Conservation (phyloP, 176 grass and related monocot genomes). For the Alopecurus myosuroides region DNA sequence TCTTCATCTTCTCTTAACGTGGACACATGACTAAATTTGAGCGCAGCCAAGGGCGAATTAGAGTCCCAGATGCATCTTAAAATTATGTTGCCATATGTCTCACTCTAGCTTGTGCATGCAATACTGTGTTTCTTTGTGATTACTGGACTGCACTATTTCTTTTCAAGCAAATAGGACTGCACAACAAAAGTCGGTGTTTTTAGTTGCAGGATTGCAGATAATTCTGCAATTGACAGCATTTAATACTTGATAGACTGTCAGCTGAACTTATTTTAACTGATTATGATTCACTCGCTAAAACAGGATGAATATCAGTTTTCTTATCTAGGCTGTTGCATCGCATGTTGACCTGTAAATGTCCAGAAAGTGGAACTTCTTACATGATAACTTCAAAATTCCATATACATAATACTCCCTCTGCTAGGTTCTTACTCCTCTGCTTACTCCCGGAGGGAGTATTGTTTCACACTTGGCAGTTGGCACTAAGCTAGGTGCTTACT, state of each 20-base stretch:
- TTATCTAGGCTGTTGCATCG: not conserved
- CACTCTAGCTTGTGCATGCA: not conserved
- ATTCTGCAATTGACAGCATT: not conserved
- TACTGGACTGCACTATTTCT: not conserved
- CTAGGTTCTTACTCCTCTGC: too few species aligned
- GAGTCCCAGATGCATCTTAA: constrained; percentile 7
- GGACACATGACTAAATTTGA: not conserved
- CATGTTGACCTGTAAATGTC: not conserved
- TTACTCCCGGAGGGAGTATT: too few species aligned
- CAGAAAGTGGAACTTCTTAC: not conserved
- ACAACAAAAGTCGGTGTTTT: not conserved
- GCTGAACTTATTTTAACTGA: not conserved
- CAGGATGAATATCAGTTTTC: not conserved
- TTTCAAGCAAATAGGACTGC: not conserved
- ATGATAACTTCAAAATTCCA: not conserved
- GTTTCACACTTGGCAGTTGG: not conserved
- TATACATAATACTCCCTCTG: not conserved
- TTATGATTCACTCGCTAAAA: not conserved
- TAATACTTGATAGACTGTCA: not conserved
- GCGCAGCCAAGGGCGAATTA: not conserved
- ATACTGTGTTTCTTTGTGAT: constrained; percentile 4
- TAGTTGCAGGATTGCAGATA: not conserved
- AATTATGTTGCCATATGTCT: not conserved
- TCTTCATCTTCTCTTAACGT: not conserved
- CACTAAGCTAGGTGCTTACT: not conserved